Evolutionary conservation across 441 rosid species (phyloP), one percentile per base, ranked within the genome.

Genomic region (Aleurites moluccanus): DNA sequence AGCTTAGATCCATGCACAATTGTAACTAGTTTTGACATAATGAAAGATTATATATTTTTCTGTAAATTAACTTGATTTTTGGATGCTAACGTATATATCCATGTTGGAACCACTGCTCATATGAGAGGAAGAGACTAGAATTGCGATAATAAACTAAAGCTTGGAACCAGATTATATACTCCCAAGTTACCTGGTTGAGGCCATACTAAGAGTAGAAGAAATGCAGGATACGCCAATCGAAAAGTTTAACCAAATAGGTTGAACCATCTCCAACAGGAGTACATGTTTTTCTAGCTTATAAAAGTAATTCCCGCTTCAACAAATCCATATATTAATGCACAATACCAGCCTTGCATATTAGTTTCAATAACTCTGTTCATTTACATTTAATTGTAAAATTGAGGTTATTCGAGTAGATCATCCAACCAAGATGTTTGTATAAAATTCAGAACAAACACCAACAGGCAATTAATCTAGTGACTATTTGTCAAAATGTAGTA

Each of bases 401-500:
- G 66, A 52, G 20, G 33, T n/a, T n/a, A n/a, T n/a, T n/a, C n/a
- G n/a, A n/a, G n/a, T n/a, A n/a, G n/a, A n/a, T n/a, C 75, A 63
- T 50, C 74, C 52, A 16, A 65, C 56, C 53, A 70, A 66, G 61
- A 53, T 61, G 40, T 79, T 64, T 53, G 59, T 23, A 64, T 64
- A 73, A 64, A 21, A 64, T 33, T 38, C 52, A 52, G 7, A 61
- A 42, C 20, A 20, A 47, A 35, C 6, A 18, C 13, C 0, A 55
- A 50, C 18, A 64, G 10, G 28, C 16, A 33, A 16, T 53, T 53
- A 53, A 53, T 21, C 27, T 74, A 63, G 21, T 13, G 38, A 68
- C 67, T 87, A 88, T 85, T 90, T 83, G 44, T 87, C 91, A 53
- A 84, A 89, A 27, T 88, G 94, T 79, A 87, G 93, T 76, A 90